Evolutionary conservation across 2,329 filamentous ascomycete genomes (phyloP).

Genomic region (Clarireedia monteithiana): DNA sequence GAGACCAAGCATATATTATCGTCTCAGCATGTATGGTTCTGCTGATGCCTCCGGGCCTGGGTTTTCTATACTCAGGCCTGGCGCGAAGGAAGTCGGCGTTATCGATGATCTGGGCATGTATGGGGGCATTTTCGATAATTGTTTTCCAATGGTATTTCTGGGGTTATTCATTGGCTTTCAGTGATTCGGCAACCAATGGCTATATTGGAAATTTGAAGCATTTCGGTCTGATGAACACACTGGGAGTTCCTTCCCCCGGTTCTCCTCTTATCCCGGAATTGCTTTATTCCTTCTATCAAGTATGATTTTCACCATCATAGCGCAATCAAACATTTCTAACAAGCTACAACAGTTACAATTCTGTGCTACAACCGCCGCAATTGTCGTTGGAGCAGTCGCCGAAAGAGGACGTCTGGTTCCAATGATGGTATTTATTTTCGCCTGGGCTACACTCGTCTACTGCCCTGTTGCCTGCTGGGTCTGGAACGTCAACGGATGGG

Average conservation of each 20-base stretch:
- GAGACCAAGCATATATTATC: slow-evolving; percentile 92
- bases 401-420: slow-evolving; percentile 90
- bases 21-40: slow-evolving; percentile 86
- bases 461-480: slow-evolving; percentile 95
- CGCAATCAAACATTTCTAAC: background rate
- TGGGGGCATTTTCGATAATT: slow-evolving; percentile 86
- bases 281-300: slow-evolving; percentile 90
- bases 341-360: slow-evolving; percentile 73
- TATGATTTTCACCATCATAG: slow-evolving; percentile 30
- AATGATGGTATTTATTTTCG: slow-evolving; percentile 90
- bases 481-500: slow-evolving; percentile 95
- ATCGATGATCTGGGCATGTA: slow-evolving; percentile 94
- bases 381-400: slow-evolving; percentile 84
- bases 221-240: slow-evolving; percentile 80
- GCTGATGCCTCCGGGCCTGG: slow-evolving; percentile 93
- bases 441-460: slow-evolving; percentile 96
- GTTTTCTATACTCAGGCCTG: slow-evolving; percentile 94
- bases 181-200: slow-evolving; percentile 68
- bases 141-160: slow-evolving; percentile 99
- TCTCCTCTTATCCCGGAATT: slow-evolving; percentile 83
- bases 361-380: slow-evolving; percentile 84
- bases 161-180: slow-evolving; percentile 95
- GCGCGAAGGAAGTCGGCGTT: slow-evolving; percentile 96
- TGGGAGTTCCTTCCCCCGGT: slow-evolving; percentile 78
- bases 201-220: slow-evolving; percentile 88